These are phyloP conservation scores for Lachancea fermentati DNA, from an alignment of 805 yeast genomes.

Conservation along the genomic window DNA sequence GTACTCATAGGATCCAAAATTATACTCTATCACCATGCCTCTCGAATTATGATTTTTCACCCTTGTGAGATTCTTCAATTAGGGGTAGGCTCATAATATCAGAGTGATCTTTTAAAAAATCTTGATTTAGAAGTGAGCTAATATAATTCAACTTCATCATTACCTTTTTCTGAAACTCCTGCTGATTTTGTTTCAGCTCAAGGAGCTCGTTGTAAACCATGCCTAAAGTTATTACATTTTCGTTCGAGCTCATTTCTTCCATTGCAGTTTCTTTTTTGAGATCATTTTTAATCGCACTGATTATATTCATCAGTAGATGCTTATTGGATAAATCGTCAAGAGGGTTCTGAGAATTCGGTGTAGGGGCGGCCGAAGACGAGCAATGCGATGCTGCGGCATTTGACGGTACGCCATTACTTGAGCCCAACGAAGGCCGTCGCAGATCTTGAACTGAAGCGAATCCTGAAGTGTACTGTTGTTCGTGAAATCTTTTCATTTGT, in stretches of 20 bases:
- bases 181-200: constrained; percentile 8
- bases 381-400: background rate
- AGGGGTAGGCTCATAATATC: constrained; percentile 2
- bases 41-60: background rate
- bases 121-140: constrained; percentile 4
- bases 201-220: constrained; percentile 1
- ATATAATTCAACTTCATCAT: constrained; percentile 12
- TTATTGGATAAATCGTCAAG: background rate
- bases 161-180: constrained; percentile 12
- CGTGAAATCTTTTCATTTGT: constrained; percentile 9
- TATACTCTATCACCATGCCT: no score
- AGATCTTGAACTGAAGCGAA: background rate
- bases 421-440: background rate
- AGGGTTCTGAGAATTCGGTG: background rate
- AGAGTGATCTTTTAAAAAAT: background rate
- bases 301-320: background rate
- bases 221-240: background rate
- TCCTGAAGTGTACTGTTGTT: background rate
- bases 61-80: background rate
- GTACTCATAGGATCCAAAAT: no score
- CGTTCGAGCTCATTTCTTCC: background rate
- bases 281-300: background rate
- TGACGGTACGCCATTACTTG: background rate
- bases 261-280: background rate
- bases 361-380: background rate